These are phyloP conservation scores for Allium cepa DNA, from an alignment of 106 monocot species.

Conservation along the genomic window DNA sequence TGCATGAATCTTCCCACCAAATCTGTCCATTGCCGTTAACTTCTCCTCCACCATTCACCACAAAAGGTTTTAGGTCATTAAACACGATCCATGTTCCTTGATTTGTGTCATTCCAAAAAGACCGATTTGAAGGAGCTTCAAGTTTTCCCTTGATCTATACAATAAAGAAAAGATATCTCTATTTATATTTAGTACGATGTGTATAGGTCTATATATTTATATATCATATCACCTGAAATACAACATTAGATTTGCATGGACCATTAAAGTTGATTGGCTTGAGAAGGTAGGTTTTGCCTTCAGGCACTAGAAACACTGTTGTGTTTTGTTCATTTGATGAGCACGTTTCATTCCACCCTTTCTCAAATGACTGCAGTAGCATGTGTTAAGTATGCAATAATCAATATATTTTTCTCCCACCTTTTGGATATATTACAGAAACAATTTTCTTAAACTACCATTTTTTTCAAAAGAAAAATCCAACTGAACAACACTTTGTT, in stretches of 20 bases:
- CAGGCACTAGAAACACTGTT: slow-evolving; percentile 22
- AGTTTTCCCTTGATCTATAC: slow-evolving; percentile 58
- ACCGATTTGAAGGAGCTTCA: slow-evolving; percentile 39
- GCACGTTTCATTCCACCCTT: slow-evolving; percentile 30
- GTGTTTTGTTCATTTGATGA: slow-evolving; percentile 4
- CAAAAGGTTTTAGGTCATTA: slow-evolving; percentile 24
- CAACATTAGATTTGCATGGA: slow-evolving; percentile 59
- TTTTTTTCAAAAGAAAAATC: too few relatives aligned
- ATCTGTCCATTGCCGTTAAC: slow-evolving; percentile 55
- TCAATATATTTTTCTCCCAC: too few relatives aligned
- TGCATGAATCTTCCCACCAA: slow-evolving; percentile 85
- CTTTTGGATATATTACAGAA: too few relatives aligned
- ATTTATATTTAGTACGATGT: too few relatives aligned
- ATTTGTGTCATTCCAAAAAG: slow-evolving; percentile 36
- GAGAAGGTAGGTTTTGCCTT: slow-evolving; percentile 27
- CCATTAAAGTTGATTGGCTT: slow-evolving; percentile 57
- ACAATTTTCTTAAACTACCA: too few relatives aligned
- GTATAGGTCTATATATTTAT: too few relatives aligned
- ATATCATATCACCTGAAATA: slow-evolving; percentile 27
- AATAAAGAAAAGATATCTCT: not conserved
- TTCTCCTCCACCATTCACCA: slow-evolving; percentile 56
- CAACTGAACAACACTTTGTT: too few relatives aligned
- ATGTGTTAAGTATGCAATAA: too few relatives aligned
- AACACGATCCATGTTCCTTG: slow-evolving; percentile 47
- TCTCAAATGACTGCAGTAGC: slow-evolving; percentile 28